Evolutionary conservation across 2,329 filamentous ascomycete species (phyloP).

Genomic region (Beauveria caledonica): DNA sequence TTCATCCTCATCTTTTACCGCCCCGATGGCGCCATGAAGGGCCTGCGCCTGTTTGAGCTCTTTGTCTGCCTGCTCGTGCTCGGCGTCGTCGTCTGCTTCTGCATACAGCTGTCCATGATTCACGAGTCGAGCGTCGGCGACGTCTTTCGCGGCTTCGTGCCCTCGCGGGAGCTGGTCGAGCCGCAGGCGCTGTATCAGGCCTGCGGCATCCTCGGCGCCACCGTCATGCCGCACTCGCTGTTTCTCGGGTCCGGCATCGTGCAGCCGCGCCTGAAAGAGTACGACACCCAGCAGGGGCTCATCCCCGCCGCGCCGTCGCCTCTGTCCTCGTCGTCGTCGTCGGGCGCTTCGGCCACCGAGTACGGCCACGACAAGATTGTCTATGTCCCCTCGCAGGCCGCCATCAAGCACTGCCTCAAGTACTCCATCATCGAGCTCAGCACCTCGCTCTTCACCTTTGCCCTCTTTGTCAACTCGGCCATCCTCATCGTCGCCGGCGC

Average conservation of each 20-base stretch:
- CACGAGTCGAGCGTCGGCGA: conserved; percentile 44
- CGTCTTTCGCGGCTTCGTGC: conserved; percentile 58
- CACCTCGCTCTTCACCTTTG: conserved; percentile 71
- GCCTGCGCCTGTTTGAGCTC: conserved; percentile 54
- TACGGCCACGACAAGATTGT: conserved; percentile 39
- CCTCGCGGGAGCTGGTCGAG: conserved; percentile 46
- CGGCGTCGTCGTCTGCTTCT: conserved; percentile 57
- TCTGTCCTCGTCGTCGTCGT: conserved; percentile 16
- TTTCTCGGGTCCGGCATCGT: conserved; percentile 64
- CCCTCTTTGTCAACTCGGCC: conserved; percentile 74
- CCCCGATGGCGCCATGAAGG: conserved; percentile 49
- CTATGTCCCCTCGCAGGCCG: conserved; percentile 62
- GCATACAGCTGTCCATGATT: conserved; percentile 59
- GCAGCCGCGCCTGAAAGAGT: conserved; percentile 57
- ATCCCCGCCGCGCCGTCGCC: conserved; percentile 28
- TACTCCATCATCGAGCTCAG: conserved; percentile 65
- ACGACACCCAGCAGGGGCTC: conserved; percentile 50
- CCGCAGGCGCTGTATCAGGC: conserved; percentile 48
- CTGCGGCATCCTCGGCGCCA: conserved; percentile 70
- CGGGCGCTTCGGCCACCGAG: conserved; percentile 21
- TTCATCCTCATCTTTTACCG: conserved; percentile 59
- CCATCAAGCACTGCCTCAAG: conserved; percentile 66
- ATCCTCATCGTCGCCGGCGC: conserved; percentile 78
- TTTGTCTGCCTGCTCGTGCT: conserved; percentile 56
- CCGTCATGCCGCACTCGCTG: conserved; percentile 63